These are phyloP conservation scores for Pontederia paniculata DNA, from an alignment of 176 grass and related monocot genomes.

Conservation along the genomic window DNA sequence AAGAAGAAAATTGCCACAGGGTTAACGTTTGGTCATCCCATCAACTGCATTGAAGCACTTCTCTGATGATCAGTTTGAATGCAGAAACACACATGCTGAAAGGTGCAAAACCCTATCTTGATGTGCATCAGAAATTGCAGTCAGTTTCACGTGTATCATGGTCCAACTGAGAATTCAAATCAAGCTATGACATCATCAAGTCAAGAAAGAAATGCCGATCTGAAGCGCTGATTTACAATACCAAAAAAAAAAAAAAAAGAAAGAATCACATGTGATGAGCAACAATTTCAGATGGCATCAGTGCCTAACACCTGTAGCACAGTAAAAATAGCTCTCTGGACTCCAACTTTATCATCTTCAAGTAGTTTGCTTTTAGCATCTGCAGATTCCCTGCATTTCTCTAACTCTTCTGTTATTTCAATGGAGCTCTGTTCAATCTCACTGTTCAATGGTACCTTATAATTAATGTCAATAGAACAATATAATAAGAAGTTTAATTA, in stretches of 20 bases:
- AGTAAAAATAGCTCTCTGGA: slow-evolving; percentile 69
- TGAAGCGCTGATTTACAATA: slow-evolving; percentile 16
- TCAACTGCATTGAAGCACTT: too few relatives aligned
- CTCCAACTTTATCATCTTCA: slow-evolving; percentile 56
- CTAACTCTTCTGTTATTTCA: slow-evolving; percentile 70
- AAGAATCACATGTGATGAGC: too few relatives aligned
- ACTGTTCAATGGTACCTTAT: slow-evolving; percentile 17
- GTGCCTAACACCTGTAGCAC: slow-evolving; percentile 50
- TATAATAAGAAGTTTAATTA: not conserved
- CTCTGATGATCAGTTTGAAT: too few relatives aligned
- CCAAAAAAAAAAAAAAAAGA: too few relatives aligned
- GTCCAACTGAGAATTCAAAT: slow-evolving; percentile 32
- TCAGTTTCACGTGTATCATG: too few relatives aligned
- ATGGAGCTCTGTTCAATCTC: slow-evolving; percentile 62
- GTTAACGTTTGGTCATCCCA: too few relatives aligned
- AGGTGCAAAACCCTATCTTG: too few relatives aligned
- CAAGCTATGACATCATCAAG: not conserved
- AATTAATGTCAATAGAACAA: not conserved
- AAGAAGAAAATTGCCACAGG: too few relatives aligned
- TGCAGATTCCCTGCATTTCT: slow-evolving; percentile 59
- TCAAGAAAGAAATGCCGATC: too few relatives aligned
- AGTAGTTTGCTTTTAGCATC: slow-evolving; percentile 35
- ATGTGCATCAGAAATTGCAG: too few relatives aligned
- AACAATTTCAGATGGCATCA: not conserved
- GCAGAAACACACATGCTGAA: too few relatives aligned